A percentile compares a stretch with the other conserved stretches of the same genome.
Evolutionary conservation across 2,329 filamentous ascomycete genomes (phyloP).

Genomic region (Pochonia chlamydosporia): DNA sequence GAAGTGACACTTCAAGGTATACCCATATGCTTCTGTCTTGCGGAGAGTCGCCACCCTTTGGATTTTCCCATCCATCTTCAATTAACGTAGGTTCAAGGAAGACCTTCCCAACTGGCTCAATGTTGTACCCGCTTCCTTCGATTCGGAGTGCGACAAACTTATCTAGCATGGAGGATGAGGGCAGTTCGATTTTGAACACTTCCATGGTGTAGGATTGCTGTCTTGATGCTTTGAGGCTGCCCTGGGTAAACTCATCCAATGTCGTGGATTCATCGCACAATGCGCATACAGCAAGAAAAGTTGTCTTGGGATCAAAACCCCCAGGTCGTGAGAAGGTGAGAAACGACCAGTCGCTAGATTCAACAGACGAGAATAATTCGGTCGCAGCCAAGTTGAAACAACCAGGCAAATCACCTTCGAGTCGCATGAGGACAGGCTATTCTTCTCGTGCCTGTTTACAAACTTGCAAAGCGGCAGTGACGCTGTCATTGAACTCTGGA

Average conservation of each 20-base stretch:
- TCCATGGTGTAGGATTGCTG: constrained; percentile 55
- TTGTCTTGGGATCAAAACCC: constrained; percentile 32
- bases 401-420: constrained; percentile 59
- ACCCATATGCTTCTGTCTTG: constrained; percentile 35
- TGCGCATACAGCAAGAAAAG: constrained; percentile 39
- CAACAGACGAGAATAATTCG: constrained; percentile 51
- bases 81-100: constrained; percentile 38
- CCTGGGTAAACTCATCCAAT: constrained; percentile 20
- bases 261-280: constrained; percentile 28
- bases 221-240: constrained; percentile 28
- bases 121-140: constrained; percentile 21
- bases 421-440: constrained; percentile 51
- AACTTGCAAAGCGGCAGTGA: constrained; percentile 58
- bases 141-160: constrained; percentile 38
- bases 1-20: constrained; percentile 58
- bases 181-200: constrained; percentile 45
- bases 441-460: constrained; percentile 65
- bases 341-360: constrained; percentile 24
- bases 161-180: constrained; percentile 33
- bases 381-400: constrained; percentile 74
- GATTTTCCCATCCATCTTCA: constrained; percentile 41
- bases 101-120: constrained; percentile 39
- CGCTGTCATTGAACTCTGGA: constrained; percentile 66
- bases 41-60: constrained; percentile 11
- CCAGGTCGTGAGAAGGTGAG: constrained; percentile 25